Conservation (phyloP, 495 filamentous ascomycete species). For the Neurospora discreta region DNA sequence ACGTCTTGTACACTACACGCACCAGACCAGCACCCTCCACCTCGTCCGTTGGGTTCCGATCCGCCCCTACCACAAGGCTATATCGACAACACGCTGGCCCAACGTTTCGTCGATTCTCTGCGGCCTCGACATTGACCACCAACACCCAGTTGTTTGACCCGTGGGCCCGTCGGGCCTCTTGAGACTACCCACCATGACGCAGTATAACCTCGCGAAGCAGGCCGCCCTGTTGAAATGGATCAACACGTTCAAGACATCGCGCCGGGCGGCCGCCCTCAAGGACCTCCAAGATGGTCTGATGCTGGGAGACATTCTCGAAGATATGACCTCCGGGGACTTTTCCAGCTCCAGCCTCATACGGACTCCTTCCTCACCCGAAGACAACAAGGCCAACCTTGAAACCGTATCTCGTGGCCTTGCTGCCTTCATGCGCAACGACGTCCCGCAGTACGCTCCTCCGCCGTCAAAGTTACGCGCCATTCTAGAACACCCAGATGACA, state of each 20-base stretch:
- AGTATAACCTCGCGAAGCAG: constrained; percentile 19
- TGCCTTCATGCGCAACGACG: constrained; percentile 45
- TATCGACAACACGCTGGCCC: neutral
- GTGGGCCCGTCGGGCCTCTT: neutral
- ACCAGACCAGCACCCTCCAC: neutral
- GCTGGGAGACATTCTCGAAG: constrained; percentile 57
- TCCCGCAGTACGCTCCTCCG: constrained; percentile 20
- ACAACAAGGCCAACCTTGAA: constrained; percentile 52
- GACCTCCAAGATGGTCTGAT: constrained; percentile 68
- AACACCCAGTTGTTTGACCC: neutral
- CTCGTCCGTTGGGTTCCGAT: neutral
- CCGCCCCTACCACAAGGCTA: neutral
- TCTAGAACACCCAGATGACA: constrained; percentile 24
- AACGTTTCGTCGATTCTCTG: neutral
- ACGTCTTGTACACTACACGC: neutral
- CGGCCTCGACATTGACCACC: neutral
- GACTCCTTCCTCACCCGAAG: constrained; percentile 42
- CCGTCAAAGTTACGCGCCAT: constrained; percentile 28
- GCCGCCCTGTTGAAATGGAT: constrained; percentile 37
- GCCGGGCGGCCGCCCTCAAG: constrained; percentile 26
- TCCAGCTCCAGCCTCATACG: constrained; percentile 59
- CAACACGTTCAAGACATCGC: constrained; percentile 23
- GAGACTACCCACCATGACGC: constrained; percentile 14
- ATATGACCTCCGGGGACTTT: constrained; percentile 46
- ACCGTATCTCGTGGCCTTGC: constrained; percentile 55